These are phyloP conservation scores for Chalciporus chontae DNA, from an alignment of 768 basidiomycete genomes.

Conservation along the genomic window DNA sequence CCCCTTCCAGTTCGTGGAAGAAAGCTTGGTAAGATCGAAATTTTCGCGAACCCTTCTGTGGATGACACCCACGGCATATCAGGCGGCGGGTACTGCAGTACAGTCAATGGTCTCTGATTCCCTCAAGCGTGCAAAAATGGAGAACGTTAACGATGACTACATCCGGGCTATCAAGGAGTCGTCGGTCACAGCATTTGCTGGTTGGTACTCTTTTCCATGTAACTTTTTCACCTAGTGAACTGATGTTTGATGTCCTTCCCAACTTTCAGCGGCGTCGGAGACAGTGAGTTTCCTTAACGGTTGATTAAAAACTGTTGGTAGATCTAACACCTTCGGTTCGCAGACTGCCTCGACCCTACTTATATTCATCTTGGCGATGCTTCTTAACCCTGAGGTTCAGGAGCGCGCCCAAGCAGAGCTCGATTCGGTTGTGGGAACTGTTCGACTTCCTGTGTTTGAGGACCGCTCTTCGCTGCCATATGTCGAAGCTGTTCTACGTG, in stretches of 20 bases:
- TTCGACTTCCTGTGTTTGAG: slow-evolving; percentile 30
- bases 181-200: slow-evolving; percentile 29
- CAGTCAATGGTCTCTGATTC: slow-evolving; percentile 28
- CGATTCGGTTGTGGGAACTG: slow-evolving; percentile 27
- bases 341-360: slow-evolving; percentile 32
- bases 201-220: slow-evolving; percentile 9
- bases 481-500: slow-evolving; percentile 28
- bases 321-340: not conserved
- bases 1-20: slow-evolving; percentile 33
- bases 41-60: not conserved
- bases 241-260: not conserved
- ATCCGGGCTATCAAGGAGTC: slow-evolving; percentile 26
- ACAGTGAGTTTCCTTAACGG: slow-evolving; percentile 17
- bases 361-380: slow-evolving; percentile 35
- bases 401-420: slow-evolving; percentile 38
- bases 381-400: slow-evolving; percentile 36
- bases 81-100: slow-evolving; percentile 23
- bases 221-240: not conserved
- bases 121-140: slow-evolving; percentile 11
- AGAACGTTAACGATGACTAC: slow-evolving; percentile 5
- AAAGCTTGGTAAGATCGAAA: slow-evolving; percentile 26
- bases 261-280: slow-evolving; percentile 24
- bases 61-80: not conserved
- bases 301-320: not conserved
- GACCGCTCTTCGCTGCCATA: slow-evolving; percentile 28